These are phyloP conservation scores for Bacterosira constricta DNA, from an alignment of 108 stramenopile genomes.

Conservation along the genomic window DNA sequence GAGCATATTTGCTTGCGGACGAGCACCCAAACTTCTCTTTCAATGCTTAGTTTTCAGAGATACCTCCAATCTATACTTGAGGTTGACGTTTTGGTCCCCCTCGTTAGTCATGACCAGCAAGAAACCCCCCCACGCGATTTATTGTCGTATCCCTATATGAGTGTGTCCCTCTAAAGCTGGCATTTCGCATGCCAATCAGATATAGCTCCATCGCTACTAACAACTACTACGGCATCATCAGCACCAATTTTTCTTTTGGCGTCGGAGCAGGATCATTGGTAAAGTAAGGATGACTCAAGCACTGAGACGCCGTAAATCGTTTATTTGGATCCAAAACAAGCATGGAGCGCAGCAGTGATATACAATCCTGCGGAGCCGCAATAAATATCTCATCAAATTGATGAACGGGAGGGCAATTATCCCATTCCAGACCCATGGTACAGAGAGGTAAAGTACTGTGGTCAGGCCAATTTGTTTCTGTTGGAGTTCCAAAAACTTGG, in stretches of 20 bases:
- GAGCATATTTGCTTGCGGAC: too few species aligned
- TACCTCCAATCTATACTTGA: too few species aligned
- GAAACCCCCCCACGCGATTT: too few species aligned
- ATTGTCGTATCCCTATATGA: too few species aligned
- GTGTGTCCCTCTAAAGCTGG: too few species aligned
- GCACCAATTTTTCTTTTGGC: conserved; percentile 76
- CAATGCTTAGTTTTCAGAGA: too few species aligned
- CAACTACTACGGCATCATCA: too few species aligned
- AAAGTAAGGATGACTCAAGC: conserved; percentile 88
- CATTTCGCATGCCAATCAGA: too few species aligned
- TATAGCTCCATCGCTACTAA: too few species aligned
- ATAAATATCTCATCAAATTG: conserved; percentile 90
- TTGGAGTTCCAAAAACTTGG: conserved; percentile 90
- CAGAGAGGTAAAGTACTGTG: conserved; percentile 77
- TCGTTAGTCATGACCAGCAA: too few species aligned
- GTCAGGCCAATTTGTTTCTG: conserved; percentile 89
- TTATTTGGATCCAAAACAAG: conserved; percentile 88
- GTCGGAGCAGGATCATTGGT: conserved; percentile 88
- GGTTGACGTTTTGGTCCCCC: too few species aligned
- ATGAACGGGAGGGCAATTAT: conserved; percentile 67
- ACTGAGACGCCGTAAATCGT: conserved; percentile 81
- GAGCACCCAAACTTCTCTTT: too few species aligned
- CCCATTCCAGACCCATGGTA: conserved; percentile 75
- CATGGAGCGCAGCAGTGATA: conserved; percentile 79
- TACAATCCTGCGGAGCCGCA: conserved; percentile 85